phyloP scores from a whole-genome alignment of 768 basidiomycete species.

The Termitomyces sp. region DNA sequence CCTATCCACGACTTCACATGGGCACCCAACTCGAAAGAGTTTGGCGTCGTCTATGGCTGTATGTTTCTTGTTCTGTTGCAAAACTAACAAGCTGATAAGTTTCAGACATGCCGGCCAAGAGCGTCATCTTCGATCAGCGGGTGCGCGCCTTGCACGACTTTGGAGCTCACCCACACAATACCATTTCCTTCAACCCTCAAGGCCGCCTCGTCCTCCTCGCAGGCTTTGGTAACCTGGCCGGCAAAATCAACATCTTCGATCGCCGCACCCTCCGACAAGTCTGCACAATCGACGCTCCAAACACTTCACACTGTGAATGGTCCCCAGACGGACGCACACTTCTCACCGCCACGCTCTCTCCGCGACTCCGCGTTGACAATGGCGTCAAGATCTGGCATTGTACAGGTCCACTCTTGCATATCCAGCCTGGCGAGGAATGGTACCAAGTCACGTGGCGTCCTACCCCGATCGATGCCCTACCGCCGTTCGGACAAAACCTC shows the following conservation, averaged over 20 bases:
- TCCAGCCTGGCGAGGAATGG: conserved; percentile 80
- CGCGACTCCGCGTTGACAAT: conserved; percentile 94
- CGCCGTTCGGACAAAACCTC: conserved; percentile 63
- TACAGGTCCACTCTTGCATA: conserved; percentile 80
- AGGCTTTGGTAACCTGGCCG: conserved; percentile 96
- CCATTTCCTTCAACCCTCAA: conserved; percentile 93
- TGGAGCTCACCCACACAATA: conserved; percentile 86
- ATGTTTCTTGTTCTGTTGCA: conserved; percentile 28
- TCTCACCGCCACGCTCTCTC: conserved; percentile 93
- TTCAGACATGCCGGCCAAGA: conserved; percentile 92
- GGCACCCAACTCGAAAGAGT: conserved; percentile 97
- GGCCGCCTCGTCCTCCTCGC: conserved; percentile 84
- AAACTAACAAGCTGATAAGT: conserved; percentile 1
- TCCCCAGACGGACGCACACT: conserved; percentile 91
- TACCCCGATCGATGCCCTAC: conserved; percentile 57
- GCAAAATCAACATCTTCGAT: conserved; percentile 91
- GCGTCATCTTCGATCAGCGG: conserved; percentile 87
- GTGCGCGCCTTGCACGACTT: conserved; percentile 89
- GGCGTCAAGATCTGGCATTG: conserved; percentile 97
- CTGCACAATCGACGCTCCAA: conserved; percentile 84
- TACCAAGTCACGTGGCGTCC: conserved; percentile 90
- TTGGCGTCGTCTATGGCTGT: conserved; percentile 97
- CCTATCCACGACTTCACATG: conserved; percentile 96
- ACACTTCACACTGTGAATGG: conserved; percentile 95
- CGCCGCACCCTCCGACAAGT: conserved; percentile 77